These are phyloP conservation scores for Dicorynia guianensis DNA, from an alignment of 306 rosid species.

Conservation along the genomic window DNA sequence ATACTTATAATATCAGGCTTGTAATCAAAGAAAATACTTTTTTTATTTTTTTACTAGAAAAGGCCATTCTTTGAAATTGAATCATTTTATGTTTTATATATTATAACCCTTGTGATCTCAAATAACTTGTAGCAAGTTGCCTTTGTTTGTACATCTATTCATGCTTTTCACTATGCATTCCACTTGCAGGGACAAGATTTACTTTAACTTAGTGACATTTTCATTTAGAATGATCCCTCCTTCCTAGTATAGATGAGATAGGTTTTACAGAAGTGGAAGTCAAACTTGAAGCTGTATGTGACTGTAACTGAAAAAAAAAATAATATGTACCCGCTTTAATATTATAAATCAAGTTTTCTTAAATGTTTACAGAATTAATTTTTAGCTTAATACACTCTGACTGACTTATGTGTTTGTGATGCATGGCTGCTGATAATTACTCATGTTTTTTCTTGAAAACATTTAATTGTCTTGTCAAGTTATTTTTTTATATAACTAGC, in stretches of 20 bases:
- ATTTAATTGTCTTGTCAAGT: slow-evolving; percentile 28
- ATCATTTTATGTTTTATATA: not conserved
- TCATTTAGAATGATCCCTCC: not conserved
- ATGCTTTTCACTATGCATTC: not conserved
- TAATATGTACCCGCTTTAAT: not conserved
- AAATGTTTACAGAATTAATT: slow-evolving; percentile 22
- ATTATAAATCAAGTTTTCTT: not conserved
- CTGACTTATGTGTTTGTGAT: not conserved
- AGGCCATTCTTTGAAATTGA: not conserved
- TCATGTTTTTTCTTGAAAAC: not conserved
- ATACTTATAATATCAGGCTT: not conserved
- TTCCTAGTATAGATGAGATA: not conserved
- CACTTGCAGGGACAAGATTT: not conserved
- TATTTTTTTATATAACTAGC: slow-evolving; percentile 17
- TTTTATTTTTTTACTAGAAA: no score
- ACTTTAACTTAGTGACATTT: not conserved
- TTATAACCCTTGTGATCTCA: not conserved
- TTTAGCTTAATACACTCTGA: not conserved
- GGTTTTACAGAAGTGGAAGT: not conserved
- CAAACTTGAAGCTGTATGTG: not conserved
- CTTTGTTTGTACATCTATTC: not conserved
- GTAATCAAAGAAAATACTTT: not conserved
- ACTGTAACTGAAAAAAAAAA: not conserved
- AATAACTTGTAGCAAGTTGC: not conserved
- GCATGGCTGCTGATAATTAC: slow-evolving; percentile 13